Conservation (phyloP, 1,139 yeast species). For the Pichia sp. region DNA sequence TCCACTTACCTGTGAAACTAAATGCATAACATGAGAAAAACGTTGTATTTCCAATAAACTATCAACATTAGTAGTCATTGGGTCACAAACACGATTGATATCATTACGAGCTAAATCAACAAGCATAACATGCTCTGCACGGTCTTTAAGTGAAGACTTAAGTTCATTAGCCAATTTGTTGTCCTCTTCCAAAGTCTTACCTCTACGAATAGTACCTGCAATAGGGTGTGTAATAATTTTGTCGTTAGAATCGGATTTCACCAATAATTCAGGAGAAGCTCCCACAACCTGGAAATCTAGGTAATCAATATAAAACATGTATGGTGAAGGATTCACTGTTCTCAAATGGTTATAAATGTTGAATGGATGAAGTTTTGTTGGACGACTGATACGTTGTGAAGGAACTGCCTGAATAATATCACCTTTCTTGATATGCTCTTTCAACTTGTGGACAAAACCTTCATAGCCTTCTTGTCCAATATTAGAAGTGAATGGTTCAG, state of each 20-base stretch:
- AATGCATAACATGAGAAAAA: constrained; percentile 95
- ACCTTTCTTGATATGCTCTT: constrained; percentile 77
- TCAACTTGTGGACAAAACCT: constrained; percentile 63
- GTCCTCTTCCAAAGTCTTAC: constrained; percentile 85
- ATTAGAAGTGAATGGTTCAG: constrained; percentile 71
- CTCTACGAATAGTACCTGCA: constrained; percentile 92
- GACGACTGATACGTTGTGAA: constrained; percentile 91
- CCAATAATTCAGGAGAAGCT: constrained; percentile 92
- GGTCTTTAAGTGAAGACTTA: constrained; percentile 75
- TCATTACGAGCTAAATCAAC: constrained; percentile 96
- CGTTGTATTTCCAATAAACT: constrained; percentile 82
- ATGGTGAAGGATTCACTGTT: constrained; percentile 95
- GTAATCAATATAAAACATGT: constrained; percentile 86
- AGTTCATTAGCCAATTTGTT: constrained; percentile 71
- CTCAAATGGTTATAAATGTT: constrained; percentile 90
- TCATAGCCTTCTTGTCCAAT: constrained; percentile 94
- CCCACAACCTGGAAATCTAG: constrained; percentile 91
- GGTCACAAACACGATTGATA: constrained; percentile 89
- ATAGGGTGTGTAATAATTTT: constrained; percentile 91
- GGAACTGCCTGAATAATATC: constrained; percentile 98
- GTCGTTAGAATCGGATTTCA: constrained; percentile 65
- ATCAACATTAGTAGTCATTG: constrained; percentile 76
- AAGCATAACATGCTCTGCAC: constrained; percentile 97
- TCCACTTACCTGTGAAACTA: constrained; percentile 93
- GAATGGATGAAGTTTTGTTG: constrained; percentile 92